A percentile compares a stretch with the other conserved stretches of the same genome.
Conservation (phyloP, 78 protist genomes). For the Guillardia theta region DNA sequence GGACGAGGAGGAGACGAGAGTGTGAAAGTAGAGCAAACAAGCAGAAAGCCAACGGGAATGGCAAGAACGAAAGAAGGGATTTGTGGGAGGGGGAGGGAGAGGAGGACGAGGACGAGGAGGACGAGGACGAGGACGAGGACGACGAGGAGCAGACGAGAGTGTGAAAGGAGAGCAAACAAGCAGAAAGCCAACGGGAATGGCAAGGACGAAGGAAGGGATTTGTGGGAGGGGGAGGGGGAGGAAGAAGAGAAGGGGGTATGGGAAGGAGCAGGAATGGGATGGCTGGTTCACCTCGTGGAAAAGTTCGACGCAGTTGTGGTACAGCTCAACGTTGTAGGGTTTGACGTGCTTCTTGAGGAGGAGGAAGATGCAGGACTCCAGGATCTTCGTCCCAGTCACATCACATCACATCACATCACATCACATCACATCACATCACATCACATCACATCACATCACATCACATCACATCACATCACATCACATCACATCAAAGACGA, state of each 20-base stretch:
- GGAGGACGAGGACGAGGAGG: background rate
- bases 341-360: constrained; percentile 80
- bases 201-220: background rate
- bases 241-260: background rate
- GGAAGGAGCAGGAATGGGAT: background rate
- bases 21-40: background rate
- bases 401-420: background rate
- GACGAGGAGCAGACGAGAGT: background rate
- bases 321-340: constrained; percentile 46
- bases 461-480: too few relatives aligned
- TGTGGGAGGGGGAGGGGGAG: background rate
- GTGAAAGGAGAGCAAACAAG: background rate
- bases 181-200: background rate
- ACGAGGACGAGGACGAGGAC: too few relatives aligned
- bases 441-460: too few relatives aligned
- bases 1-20: background rate
- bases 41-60: background rate
- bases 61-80: background rate
- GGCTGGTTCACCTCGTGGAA: constrained; percentile 68
- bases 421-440: too few relatives aligned
- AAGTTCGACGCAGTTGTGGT: constrained; percentile 77
- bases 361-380: constrained; percentile 80
- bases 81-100: background rate
- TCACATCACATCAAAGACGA: too few relatives aligned
- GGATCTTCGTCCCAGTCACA: constrained; percentile 46